phyloP scores from a whole-genome alignment of 1,284 basidiomycete genomes.

The Cutaneotrichosporon spelunceum region DNA sequence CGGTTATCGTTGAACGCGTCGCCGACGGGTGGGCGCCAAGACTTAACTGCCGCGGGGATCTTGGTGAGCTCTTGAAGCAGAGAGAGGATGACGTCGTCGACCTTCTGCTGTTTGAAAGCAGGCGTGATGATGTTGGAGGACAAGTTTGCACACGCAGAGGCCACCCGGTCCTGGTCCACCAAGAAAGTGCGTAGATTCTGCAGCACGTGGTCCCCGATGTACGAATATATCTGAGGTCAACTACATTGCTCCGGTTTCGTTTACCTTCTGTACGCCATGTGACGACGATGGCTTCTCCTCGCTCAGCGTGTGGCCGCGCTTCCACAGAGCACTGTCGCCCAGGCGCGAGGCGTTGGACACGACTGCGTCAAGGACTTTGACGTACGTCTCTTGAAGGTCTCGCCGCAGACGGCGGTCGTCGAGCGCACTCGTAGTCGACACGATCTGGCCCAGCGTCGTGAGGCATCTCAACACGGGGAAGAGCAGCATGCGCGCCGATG shows the following conservation, averaged over 20 bases:
- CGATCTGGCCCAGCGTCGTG: conserved; percentile 69
- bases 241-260: neutral
- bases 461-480: conserved; percentile 75
- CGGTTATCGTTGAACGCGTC: conserved; percentile 82
- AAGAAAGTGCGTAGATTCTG: conserved; percentile 77
- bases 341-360: conserved; percentile 69
- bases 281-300: conserved; percentile 2
- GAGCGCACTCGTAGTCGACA: conserved; percentile 80
- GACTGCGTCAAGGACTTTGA: conserved; percentile 78
- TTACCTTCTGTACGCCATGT: conserved; percentile 8
- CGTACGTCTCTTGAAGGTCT: conserved; percentile 85
- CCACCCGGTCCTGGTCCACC: conserved; percentile 78
- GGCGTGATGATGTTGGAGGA: conserved; percentile 82
- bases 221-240: conserved; percentile 61
- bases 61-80: conserved; percentile 75
- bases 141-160: conserved; percentile 73
- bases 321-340: conserved; percentile 53
- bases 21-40: conserved; percentile 75
- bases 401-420: conserved; percentile 85
- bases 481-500: conserved; percentile 61
- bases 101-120: conserved; percentile 56
- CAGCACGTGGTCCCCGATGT: conserved; percentile 67
- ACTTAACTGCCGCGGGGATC: conserved; percentile 72
- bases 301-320: conserved; percentile 8
- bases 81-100: conserved; percentile 54